These are phyloP conservation scores for Chaetomium sp. DNA, from an alignment of 2,329 filamentous ascomycete species.

Conservation along the genomic window DNA sequence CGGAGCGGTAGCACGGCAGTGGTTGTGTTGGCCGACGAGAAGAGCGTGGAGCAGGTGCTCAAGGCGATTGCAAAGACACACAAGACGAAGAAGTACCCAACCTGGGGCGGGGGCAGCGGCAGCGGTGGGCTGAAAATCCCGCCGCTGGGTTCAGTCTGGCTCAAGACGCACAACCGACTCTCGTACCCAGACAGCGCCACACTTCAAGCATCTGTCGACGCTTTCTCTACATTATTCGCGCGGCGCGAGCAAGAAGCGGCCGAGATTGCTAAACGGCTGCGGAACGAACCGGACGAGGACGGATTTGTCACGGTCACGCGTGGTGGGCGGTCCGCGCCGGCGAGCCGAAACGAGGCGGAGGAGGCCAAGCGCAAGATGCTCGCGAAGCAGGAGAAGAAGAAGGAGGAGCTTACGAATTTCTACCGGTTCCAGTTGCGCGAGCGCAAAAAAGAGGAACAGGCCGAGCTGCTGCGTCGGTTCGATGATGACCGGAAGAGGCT, in stretches of 20 bases:
- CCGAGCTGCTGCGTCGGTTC: conserved; percentile 62
- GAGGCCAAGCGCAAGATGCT: conserved; percentile 52
- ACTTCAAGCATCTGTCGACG: conserved; percentile 71
- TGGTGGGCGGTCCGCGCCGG: conserved; percentile 68
- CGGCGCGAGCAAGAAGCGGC: conserved; percentile 59
- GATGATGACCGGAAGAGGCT: conserved; percentile 71
- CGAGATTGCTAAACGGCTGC: conserved; percentile 56
- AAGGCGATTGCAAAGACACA: conserved; percentile 63
- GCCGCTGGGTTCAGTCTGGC: conserved; percentile 49
- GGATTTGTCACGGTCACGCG: conserved; percentile 89
- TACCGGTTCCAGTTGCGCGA: conserved; percentile 80
- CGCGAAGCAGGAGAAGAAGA: conserved; percentile 58
- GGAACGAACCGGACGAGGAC: conserved; percentile 84
- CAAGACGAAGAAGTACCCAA: conserved; percentile 53
- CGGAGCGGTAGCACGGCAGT: conserved; percentile 73
- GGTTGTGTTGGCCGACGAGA: conserved; percentile 75
- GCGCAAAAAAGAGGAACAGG: conserved; percentile 68
- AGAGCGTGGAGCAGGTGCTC: conserved; percentile 67
- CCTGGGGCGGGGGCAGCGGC: conserved; percentile 57
- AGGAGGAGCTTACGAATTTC: conserved; percentile 62
- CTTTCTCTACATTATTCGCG: conserved; percentile 80
- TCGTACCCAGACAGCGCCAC: conserved; percentile 61
- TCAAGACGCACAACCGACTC: conserved; percentile 62
- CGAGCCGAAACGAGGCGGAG: conserved; percentile 63
- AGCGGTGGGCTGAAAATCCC: conserved; percentile 43